Percentiles rank a stretch among this genome's conserved stretches.
Conservation (phyloP, 805 yeast genomes). For the Lipomyces spencermartinsiae region DNA sequence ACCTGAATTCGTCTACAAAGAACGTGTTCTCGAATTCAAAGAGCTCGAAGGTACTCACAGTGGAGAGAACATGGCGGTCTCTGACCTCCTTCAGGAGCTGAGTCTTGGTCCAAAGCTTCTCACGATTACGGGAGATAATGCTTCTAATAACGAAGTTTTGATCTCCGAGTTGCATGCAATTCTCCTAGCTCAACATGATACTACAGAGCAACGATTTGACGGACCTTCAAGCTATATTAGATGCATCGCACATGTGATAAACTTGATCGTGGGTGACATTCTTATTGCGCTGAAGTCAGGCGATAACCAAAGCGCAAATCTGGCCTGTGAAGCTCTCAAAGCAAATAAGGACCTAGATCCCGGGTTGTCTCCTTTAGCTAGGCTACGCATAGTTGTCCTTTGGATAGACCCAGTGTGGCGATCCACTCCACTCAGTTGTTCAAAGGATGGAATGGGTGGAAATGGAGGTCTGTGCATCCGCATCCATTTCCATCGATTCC, state of each 20-base stretch:
- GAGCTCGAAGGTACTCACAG: no score
- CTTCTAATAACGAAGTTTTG: neutral
- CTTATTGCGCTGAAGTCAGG: conserved; percentile 1
- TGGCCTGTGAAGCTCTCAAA: conserved; percentile 6
- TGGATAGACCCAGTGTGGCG: conserved; percentile 5
- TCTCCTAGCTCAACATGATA: neutral
- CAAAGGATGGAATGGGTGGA: no score
- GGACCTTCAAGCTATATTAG: conserved; percentile 3
- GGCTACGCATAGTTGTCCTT: neutral
- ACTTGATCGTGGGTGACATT: conserved; percentile 3
- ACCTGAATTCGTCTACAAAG: conserved; percentile 7
- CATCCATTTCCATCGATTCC: no score
- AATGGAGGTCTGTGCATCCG: no score
- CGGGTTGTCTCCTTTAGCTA: conserved; percentile 4
- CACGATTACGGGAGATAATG: neutral
- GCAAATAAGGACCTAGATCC: conserved; percentile 3
- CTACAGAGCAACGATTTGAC: conserved; percentile 5
- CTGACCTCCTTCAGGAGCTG: no score
- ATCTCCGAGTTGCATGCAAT: conserved; percentile 2
- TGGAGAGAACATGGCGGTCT: no score
- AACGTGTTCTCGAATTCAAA: no score
- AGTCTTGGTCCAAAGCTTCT: no score
- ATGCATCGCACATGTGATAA: conserved; percentile 1
- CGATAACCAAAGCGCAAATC: conserved; percentile 3
- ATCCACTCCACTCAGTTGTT: no score